These are phyloP conservation scores for Boletus huronensis DNA, from an alignment of 768 basidiomycete species.

Conservation along the genomic window DNA sequence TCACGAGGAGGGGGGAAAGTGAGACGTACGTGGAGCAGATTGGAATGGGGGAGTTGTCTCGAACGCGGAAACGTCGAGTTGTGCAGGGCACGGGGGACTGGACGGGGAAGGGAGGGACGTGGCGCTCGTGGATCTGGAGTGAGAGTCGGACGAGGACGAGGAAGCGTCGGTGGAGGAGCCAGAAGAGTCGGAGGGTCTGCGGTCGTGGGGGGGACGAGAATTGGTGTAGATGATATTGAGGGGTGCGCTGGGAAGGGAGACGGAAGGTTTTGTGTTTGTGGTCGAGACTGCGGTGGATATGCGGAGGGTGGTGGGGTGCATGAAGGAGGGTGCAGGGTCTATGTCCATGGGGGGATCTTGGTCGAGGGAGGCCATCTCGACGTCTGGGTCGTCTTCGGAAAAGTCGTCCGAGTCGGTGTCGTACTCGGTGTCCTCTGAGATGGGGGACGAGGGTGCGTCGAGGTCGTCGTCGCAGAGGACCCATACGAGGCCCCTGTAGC, in stretches of 20 bases:
- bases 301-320: slow-evolving; percentile 39
- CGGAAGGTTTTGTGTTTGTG: slow-evolving; percentile 6
- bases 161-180: slow-evolving; percentile 25
- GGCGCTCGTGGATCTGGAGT: slow-evolving; percentile 23
- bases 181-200: slow-evolving; percentile 26
- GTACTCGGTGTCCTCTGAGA: slow-evolving; percentile 28
- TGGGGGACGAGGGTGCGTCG: slow-evolving; percentile 17
- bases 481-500: slow-evolving; percentile 77
- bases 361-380: slow-evolving; percentile 31
- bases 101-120: slow-evolving; percentile 31
- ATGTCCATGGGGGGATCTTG: slow-evolving; percentile 28
- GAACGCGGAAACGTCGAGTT: background rate
- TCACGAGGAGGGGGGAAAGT: background rate
- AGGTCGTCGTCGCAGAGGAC: slow-evolving; percentile 75
- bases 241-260: slow-evolving; percentile 12
- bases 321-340: slow-evolving; percentile 28
- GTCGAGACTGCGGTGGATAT: slow-evolving; percentile 23
- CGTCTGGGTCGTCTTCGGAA: slow-evolving; percentile 24
- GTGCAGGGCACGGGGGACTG: slow-evolving; percentile 9
- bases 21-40: slow-evolving; percentile 2
- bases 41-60: slow-evolving; percentile 1
- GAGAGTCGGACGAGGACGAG: slow-evolving; percentile 20
- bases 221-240: slow-evolving; percentile 11
- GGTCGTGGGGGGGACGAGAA: slow-evolving; percentile 19
- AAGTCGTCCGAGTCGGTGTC: slow-evolving; percentile 30